Conservation (phyloP, 1,284 basidiomycete genomes). For the Mycena sp. region DNA sequence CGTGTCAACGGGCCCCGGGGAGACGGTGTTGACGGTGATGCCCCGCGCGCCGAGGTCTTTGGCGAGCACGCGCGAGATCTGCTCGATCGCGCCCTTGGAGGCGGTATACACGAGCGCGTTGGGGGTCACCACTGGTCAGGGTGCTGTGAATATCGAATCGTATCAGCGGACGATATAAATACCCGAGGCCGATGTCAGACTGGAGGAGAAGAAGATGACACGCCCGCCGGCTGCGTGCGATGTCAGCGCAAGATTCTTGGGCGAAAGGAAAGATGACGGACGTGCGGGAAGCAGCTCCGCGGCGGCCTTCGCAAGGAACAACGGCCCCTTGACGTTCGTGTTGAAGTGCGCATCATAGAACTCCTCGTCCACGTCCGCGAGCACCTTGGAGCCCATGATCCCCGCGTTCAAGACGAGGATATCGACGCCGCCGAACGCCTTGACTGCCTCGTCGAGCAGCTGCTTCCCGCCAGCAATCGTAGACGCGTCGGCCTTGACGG, state of each 20-base stretch:
- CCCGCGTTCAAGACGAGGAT: conserved; percentile 66
- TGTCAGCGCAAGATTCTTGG: background rate
- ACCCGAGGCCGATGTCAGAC: conserved; percentile 53
- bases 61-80: conserved; percentile 65
- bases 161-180: conserved; percentile 10
- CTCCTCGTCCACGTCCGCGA: conserved; percentile 58
- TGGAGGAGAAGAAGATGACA: conserved; percentile 65
- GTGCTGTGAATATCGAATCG: too few relatives aligned
- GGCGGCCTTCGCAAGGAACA: conserved; percentile 63
- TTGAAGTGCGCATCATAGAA: conserved; percentile 59
- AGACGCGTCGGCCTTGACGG: conserved; percentile 61
- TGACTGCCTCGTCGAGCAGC: conserved; percentile 57
- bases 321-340: conserved; percentile 65
- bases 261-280: conserved; percentile 36
- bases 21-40: conserved; percentile 67
- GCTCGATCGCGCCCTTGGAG: conserved; percentile 67
- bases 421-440: conserved; percentile 60
- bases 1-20: conserved; percentile 64
- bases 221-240: conserved; percentile 52
- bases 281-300: conserved; percentile 53
- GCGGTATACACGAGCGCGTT: conserved; percentile 61
- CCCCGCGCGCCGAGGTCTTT: conserved; percentile 62
- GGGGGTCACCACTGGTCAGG: conserved; percentile 49
- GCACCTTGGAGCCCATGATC: conserved; percentile 56
- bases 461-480: conserved; percentile 52